phyloP scores from a whole-genome alignment of 306 rosid genomes.

The Quercus engelmannii region DNA sequence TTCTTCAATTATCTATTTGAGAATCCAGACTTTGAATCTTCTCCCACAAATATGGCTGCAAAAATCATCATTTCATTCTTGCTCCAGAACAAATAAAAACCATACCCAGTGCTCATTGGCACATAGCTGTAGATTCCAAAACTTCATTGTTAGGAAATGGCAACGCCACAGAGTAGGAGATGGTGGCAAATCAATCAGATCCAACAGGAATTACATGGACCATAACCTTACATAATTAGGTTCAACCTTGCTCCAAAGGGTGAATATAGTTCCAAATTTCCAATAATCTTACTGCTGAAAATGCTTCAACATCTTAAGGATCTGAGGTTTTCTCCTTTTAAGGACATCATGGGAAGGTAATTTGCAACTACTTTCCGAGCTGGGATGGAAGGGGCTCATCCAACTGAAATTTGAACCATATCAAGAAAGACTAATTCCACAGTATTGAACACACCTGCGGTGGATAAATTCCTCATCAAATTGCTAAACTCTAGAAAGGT shows the following conservation, averaged over 20 bases:
- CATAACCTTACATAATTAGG: background rate
- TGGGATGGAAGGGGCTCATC: background rate
- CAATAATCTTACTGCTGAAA: background rate
- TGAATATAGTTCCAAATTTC: background rate
- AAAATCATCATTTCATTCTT: background rate
- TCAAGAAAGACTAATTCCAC: background rate
- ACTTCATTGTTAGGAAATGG: background rate
- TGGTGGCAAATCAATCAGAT: background rate
- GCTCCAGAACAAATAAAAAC: background rate
- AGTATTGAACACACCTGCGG: background rate
- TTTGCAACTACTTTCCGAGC: background rate
- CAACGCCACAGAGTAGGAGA: background rate
- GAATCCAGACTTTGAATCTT: background rate
- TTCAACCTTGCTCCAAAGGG: background rate
- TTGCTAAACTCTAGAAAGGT: background rate
- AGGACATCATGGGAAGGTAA: background rate
- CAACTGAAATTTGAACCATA: background rate
- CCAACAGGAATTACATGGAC: background rate
- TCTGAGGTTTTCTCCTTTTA: background rate
- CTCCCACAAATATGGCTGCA: background rate
- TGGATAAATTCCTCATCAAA: background rate
- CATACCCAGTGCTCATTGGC: background rate
- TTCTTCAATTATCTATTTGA: background rate
- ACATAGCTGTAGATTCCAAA: background rate
- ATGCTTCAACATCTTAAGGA: background rate